Evolutionary conservation across 345 rosid species (phyloP).

Genomic region (Zanthoxylum bungeanum): DNA sequence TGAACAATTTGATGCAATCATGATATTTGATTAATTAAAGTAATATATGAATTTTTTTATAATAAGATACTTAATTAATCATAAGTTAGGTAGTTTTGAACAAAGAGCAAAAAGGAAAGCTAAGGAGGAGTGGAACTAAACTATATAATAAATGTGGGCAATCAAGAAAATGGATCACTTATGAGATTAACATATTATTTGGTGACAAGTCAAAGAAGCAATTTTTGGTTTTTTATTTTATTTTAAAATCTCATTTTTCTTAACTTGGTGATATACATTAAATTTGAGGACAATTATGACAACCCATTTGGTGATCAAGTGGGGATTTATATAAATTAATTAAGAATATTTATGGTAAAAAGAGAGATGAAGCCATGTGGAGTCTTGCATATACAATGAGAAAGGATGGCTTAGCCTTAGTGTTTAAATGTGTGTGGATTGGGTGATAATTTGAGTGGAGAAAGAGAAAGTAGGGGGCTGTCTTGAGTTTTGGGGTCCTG

Average conservation of each 20-base stretch:
- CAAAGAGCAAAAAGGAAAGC: constrained; percentile 31
- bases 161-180: constrained; percentile 31
- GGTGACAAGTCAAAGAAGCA: constrained; percentile 44
- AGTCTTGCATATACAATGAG: constrained; percentile 6
- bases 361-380: constrained; percentile 20
- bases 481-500: no score
- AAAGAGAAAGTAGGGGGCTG: no score
- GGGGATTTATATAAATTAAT: background rate
- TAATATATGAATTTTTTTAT: no score
- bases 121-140: constrained; percentile 33
- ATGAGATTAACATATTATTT: constrained; percentile 6
- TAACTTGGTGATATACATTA: constrained; percentile 1
- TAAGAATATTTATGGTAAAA: background rate
- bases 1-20: constrained; percentile 18
- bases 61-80: constrained; percentile 22
- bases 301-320: constrained; percentile 19
- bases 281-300: constrained; percentile 19
- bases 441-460: constrained; percentile 12
- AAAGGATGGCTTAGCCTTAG: constrained; percentile 14
- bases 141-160: constrained; percentile 23
- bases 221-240: background rate
- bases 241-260: constrained; percentile 17
- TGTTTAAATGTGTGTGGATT: constrained; percentile 1
- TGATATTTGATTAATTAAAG: constrained; percentile 29
- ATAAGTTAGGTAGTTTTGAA: constrained; percentile 45